Percentiles rank a stretch among this genome's conserved stretches.
Conservation (phyloP, 2,329 filamentous ascomycete species). For the Ceratocystis papillata region DNA sequence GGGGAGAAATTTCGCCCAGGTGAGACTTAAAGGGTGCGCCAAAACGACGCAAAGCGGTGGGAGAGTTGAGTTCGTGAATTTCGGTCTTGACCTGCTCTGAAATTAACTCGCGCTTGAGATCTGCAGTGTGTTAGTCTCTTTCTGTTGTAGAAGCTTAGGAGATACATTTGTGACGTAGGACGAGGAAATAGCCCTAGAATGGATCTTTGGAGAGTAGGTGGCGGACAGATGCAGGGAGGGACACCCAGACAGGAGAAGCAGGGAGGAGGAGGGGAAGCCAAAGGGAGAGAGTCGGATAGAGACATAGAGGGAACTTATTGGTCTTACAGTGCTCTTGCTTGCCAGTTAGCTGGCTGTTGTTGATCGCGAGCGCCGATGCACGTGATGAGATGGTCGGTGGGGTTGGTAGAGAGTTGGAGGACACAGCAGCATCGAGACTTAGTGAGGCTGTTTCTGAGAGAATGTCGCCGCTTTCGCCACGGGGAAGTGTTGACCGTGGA, state of each 20-base stretch:
- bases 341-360: constrained; percentile 57
- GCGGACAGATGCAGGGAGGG: constrained; percentile 2
- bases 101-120: constrained; percentile 92
- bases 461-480: background rate
- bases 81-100: constrained; percentile 81
- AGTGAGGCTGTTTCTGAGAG: background rate
- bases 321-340: constrained; percentile 92
- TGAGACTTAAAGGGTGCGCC: constrained; percentile 92
- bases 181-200: background rate
- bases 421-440: background rate
- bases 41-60: constrained; percentile 87
- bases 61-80: constrained; percentile 84
- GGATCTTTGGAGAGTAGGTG: background rate
- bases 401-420: background rate
- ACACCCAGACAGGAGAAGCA: constrained; percentile 5
- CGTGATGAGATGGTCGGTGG: constrained; percentile 26
- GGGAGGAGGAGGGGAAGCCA: background rate
- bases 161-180: background rate
- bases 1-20: constrained; percentile 79
- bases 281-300: background rate
- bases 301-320: constrained; percentile 22
- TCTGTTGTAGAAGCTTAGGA: background rate
- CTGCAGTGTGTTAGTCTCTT: constrained; percentile 36
- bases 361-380: constrained; percentile 28
- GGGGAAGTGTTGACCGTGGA: constrained; percentile 15